Conservation (phyloP, 2,329 filamentous ascomycete species). For the Paracorniculantispora psalliotae region DNA sequence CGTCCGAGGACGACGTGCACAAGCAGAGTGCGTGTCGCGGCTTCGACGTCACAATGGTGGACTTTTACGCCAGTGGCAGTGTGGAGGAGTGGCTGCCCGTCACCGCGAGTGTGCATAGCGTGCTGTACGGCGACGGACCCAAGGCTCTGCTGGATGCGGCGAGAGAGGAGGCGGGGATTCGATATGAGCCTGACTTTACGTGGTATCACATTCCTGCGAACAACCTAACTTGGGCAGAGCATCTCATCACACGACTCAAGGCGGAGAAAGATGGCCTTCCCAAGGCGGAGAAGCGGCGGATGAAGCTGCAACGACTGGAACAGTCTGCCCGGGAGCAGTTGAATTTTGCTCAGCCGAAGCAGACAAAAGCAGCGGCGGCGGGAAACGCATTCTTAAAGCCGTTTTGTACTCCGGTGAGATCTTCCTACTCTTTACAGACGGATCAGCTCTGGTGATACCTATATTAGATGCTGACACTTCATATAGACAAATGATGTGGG, state of each 20-base stretch:
- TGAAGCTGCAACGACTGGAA: conserved; percentile 5
- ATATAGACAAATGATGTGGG: background rate
- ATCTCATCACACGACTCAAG: background rate
- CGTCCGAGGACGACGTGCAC: conserved; percentile 1
- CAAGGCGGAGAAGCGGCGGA: background rate
- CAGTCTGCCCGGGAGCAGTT: background rate
- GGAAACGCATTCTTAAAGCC: background rate
- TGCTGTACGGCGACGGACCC: conserved; percentile 12
- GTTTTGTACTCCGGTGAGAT: background rate
- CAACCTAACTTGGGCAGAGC: conserved; percentile 13
- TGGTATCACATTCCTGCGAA: conserved; percentile 16
- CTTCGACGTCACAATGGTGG: conserved; percentile 11
- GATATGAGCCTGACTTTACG: conserved; percentile 6
- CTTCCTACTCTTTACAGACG: background rate
- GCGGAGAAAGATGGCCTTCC: background rate
- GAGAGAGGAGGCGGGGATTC: background rate
- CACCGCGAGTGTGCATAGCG: conserved; percentile 7
- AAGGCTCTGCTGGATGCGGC: background rate
- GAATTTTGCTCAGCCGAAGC: background rate
- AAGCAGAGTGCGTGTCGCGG: conserved; percentile 12
- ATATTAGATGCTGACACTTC: background rate
- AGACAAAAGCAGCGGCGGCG: background rate
- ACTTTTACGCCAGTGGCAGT: conserved; percentile 8
- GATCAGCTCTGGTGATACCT: too few relatives aligned
- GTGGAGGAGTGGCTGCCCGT: conserved; percentile 9